phyloP scores from a whole-genome alignment of 176 grass and related monocot species.

The Carex kokanica region DNA sequence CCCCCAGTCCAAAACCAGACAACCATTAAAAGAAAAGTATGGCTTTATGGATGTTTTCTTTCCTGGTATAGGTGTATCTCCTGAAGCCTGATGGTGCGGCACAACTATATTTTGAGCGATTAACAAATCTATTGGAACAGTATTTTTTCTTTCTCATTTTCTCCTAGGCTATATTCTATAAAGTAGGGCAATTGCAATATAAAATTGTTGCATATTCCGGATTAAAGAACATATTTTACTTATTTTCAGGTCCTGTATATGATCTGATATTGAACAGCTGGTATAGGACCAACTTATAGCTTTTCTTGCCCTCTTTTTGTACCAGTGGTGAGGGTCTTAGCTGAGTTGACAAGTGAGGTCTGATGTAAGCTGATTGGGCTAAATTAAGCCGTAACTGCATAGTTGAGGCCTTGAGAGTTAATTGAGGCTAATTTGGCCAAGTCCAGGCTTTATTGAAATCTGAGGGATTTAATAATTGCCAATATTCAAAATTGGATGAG shows the following conservation, averaged over 20 bases:
- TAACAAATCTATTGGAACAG: conserved; percentile 94
- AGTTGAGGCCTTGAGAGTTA: background rate
- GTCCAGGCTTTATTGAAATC: background rate
- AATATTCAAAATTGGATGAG: background rate
- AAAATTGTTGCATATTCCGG: background rate
- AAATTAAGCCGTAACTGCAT: background rate
- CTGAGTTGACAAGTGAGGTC: background rate
- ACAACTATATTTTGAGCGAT: conserved; percentile 74
- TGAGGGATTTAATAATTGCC: background rate
- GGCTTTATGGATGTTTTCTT: background rate
- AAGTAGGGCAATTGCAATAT: background rate
- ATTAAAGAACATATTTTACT: background rate
- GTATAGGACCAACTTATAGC: conserved; percentile 9
- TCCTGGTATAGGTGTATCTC: conserved; percentile 73
- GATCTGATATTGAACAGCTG: background rate
- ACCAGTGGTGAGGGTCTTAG: background rate
- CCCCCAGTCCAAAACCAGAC: background rate
- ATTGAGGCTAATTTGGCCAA: background rate
- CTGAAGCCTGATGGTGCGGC: conserved; percentile 62
- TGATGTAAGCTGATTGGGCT: background rate
- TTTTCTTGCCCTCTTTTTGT: background rate
- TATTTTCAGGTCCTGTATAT: background rate
- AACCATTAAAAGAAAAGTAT: background rate
- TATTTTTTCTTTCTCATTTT: conserved; percentile 49
- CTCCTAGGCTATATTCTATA: background rate